Conservation (phyloP, 2,329 filamentous ascomycete species). For the Colletotrichum tanaceti region DNA sequence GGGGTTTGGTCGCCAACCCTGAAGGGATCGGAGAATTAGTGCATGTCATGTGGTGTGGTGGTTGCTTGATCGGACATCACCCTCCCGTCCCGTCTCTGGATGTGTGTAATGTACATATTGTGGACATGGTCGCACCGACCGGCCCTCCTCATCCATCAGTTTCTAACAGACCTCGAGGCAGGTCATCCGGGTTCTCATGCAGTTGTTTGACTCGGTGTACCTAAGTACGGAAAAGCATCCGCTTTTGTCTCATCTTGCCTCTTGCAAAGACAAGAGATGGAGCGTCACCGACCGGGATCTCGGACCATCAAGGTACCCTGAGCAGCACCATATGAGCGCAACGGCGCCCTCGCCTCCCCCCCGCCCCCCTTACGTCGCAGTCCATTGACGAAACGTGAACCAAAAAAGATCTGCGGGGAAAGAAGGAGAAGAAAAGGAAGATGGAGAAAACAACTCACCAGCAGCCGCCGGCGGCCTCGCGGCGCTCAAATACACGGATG, state of each 20-base stretch:
- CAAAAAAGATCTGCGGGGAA: neutral
- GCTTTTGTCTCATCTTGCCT: neutral
- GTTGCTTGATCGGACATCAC: neutral
- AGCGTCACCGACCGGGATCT: slow-evolving; percentile 1
- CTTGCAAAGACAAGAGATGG: neutral
- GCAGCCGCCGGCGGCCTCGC: slow-evolving; percentile 69
- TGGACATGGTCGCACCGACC: neutral
- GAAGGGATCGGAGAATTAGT: slow-evolving; percentile 23
- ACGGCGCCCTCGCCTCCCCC: neutral
- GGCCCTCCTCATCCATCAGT: neutral
- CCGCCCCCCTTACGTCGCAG: neutral
- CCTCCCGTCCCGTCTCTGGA: neutral
- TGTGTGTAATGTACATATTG: neutral
- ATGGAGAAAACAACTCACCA: slow-evolving; percentile 64
- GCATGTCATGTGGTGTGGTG: neutral
- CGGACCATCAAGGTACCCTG: slow-evolving; percentile 23
- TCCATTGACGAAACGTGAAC: neutral
- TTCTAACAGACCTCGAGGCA: neutral
- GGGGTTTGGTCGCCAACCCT: slow-evolving; percentile 57
- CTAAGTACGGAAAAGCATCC: neutral
- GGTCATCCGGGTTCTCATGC: slow-evolving; percentile 14
- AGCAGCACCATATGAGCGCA: neutral
- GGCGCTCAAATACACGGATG: slow-evolving; percentile 71
- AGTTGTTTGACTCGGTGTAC: neutral
- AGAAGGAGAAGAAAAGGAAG: too few relatives aligned